Base-by-base conservation (phyloP, 1,284 basidiomycete species). In the Phlebopus sp. region DNA sequence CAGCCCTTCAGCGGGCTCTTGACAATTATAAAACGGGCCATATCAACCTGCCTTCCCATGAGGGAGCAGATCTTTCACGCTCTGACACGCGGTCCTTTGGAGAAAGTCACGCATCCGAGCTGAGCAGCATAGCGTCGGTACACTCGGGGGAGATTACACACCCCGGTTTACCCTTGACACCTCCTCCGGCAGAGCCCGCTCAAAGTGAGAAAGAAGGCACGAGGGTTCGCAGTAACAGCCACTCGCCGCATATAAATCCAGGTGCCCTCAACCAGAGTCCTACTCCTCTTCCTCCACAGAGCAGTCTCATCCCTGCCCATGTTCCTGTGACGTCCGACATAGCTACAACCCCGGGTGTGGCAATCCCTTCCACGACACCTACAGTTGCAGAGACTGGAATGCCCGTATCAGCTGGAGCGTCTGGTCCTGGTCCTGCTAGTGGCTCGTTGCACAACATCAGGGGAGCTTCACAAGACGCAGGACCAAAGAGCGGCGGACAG, bases 31-130 rank as follows among this genome's bases (percentile, higher is more conserved):
- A 77, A 59, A 78, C 80, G 3, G 87, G 87, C 0, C 74, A 79
- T 49, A 75, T 78, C 54, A 74, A 73, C 23, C 72, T 88, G 14
- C 68, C 71, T 25, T 61, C 74, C 19, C 75, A 73, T 7, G 58
- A 69, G 21, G 71, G 71, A 5, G 67, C 72, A n/a, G 81, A 84
- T 57, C 71, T 88, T 32, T 73, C 74, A 45, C 73, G 82, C 52
- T 85, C 82, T 3, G 84, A 91, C 57, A 87, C 85, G 0, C 78
- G 78, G 46, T 87, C 84, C 63, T 91, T 91, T 58, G 88, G 88
- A 8, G 84, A 84, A 64, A 90, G 82, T 35, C 88, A 91, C 59
- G 85, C 84, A 2, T 74, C 70, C 36, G 89, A 91, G 66, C 72
- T 91, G 18, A 76, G 74, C 13, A 74, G 70, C 54, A 82, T 88